Base-by-base conservation (phyloP, 2,329 filamentous ascomycete genomes). In the Fusarium graminum region DNA sequence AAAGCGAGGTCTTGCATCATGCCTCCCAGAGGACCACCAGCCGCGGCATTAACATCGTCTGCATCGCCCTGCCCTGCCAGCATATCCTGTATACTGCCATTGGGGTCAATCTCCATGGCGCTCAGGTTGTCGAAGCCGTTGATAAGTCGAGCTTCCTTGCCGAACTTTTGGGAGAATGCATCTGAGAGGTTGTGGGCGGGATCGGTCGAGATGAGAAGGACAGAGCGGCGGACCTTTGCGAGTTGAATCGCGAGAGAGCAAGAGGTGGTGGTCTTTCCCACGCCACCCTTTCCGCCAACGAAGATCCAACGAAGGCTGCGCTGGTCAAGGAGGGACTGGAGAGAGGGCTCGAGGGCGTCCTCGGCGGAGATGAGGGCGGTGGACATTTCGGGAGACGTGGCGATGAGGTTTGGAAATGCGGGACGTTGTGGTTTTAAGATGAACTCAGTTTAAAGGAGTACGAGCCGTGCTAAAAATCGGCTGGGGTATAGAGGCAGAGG, bases 1-100 rank as follows among this genome's bases (percentile, higher is more conserved):
- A 98, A 97, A 0, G 95, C 95, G 69, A 99, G 84, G 79, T 99
- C 95, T 81, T 99, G 95, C 91, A 98, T 97, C 94, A 98, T 97
- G 72, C 91, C 91, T 26, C 94, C 94, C 82, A 97, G 89, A 16
- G 60, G 60, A 14, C 85, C 86, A 43, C 89, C 90, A 49, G 85
- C 86, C 82, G 92, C 88, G 39, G 88, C 88, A 68, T 93, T 91
- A 69, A 80, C 73, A 17, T 81, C 78, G 26, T 85, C 87, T 47
- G 92, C 92, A 17, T 92, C 93, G 41, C 87, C 89, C 75, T 89
- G 85, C 3, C 90, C 90, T 11, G 92, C 91, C 66, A 99, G 83
- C 56, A 99, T 82, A 77, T 99, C 95, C 81, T 97, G 95, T 79
- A 99, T 97, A 76, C 93, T 97, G 45, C 94, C 95, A 77, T 97